Conservation (phyloP, 163 green algal species). For the Scenedesmus sp. region DNA sequence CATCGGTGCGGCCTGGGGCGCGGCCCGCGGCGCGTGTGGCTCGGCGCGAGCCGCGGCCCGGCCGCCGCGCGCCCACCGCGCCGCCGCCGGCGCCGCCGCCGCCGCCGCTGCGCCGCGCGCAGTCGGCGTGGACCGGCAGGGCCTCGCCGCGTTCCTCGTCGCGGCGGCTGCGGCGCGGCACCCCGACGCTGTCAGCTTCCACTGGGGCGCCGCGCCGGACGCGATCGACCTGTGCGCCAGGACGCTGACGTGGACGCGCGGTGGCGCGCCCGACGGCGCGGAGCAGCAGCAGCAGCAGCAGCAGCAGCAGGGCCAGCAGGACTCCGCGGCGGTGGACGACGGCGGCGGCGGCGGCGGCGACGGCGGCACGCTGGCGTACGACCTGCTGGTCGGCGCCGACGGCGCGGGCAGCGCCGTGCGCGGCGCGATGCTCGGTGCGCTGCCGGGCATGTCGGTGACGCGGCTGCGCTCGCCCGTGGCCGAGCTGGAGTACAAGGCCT, state of each 20-base stretch:
- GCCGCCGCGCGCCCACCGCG: too few relatives aligned
- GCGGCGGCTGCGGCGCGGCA: background rate
- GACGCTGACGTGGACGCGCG: too few relatives aligned
- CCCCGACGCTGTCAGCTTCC: slow-evolving; percentile 22
- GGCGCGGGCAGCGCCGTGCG: slow-evolving; percentile 51
- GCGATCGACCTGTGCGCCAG: slow-evolving; percentile 7
- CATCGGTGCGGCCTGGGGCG: slow-evolving; percentile 33
- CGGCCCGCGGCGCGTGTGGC: too few relatives aligned
- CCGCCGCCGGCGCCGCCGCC: background rate
- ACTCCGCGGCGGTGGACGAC: background rate
- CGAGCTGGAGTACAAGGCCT: slow-evolving; percentile 46
- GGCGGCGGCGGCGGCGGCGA: too few relatives aligned
- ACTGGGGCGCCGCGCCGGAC: slow-evolving; percentile 13
- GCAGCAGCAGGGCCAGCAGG: slow-evolving; percentile 18
- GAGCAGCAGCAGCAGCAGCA: slow-evolving; percentile 15
- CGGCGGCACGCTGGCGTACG: slow-evolving; percentile 45
- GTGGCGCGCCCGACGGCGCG: too few relatives aligned
- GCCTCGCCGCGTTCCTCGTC: slow-evolving; percentile 10
- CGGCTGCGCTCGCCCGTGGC: slow-evolving; percentile 33
- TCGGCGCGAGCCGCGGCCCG: too few relatives aligned
- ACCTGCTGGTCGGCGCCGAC: slow-evolving; percentile 62
- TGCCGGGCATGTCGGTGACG: slow-evolving; percentile 14
- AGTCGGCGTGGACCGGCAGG: slow-evolving; percentile 44
- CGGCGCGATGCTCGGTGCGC: background rate
- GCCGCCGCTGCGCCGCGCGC: slow-evolving; percentile 15